Percentiles rank a stretch among this genome's conserved stretches.
These are phyloP conservation scores for Emergomyces orientalis DNA, from an alignment of 2,329 filamentous ascomycete species.

Conservation along the genomic window DNA sequence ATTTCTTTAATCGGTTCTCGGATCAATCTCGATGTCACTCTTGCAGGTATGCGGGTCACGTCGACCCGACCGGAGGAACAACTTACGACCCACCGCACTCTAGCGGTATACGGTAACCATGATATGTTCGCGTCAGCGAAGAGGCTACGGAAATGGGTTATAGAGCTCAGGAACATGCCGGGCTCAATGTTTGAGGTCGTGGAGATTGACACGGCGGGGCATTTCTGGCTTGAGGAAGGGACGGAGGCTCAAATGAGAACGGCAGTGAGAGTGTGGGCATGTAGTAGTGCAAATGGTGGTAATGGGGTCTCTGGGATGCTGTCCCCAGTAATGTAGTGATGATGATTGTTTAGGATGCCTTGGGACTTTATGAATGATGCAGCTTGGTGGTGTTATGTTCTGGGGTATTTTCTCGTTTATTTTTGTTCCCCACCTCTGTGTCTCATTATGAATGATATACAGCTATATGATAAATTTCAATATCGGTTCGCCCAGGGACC, in stretches of 20 bases:
- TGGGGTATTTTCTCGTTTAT: not conserved
- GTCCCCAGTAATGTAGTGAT: not conserved
- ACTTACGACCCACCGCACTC: conserved; percentile 45
- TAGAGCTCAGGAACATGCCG: conserved; percentile 39
- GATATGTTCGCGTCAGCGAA: conserved; percentile 63
- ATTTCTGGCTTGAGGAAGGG: conserved; percentile 54
- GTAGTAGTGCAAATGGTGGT: conserved; percentile 13
- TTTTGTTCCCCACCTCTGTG: not conserved
- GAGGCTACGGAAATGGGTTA: conserved; percentile 59
- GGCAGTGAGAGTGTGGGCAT: conserved; percentile 35
- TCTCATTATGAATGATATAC: not conserved
- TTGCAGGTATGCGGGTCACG: conserved; percentile 23
- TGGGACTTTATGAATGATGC: not conserved
- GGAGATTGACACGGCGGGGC: conserved; percentile 48
- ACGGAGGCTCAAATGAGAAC: conserved; percentile 35
- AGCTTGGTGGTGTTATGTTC: not conserved
- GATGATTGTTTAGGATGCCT: not conserved
- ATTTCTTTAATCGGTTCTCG: conserved; percentile 43
- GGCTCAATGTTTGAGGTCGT: conserved; percentile 41
- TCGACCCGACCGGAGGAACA: conserved; percentile 47
- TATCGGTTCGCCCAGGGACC: not conserved
- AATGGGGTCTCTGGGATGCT: not conserved
- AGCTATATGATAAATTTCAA: not conserved
- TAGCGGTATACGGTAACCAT: conserved; percentile 64
- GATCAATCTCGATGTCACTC: conserved; percentile 17